A percentile compares a stretch with the other conserved stretches of the same genome.
phyloP scores from a whole-genome alignment of 2,329 filamentous ascomycete species.

The Ophiostoma novo-ulmi region DNA sequence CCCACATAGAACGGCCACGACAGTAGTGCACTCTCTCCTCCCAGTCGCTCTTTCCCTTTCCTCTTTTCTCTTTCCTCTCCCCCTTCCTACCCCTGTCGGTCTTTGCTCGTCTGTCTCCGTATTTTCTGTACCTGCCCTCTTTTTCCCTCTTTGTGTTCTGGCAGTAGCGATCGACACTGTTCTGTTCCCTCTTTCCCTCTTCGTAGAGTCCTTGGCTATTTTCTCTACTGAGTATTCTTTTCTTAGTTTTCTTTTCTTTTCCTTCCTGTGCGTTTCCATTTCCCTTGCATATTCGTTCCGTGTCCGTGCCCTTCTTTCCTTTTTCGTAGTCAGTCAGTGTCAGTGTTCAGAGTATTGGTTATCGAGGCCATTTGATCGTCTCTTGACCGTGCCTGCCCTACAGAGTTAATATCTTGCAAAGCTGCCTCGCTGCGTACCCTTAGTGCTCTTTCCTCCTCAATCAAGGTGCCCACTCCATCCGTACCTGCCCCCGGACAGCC shows the following conservation, averaged over 20 bases:
- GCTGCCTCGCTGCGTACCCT: not conserved
- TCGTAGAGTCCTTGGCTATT: no score
- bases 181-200: constrained; percentile 3
- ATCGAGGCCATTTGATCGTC: no score
- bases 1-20: constrained; percentile 11
- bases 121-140: constrained; percentile 18
- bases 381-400: not conserved
- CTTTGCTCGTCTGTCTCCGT: constrained; percentile 12
- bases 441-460: not conserved
- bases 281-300: not conserved
- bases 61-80: not conserved
- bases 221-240: not conserved
- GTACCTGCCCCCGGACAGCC: not conserved
- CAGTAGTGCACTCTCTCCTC: constrained; percentile 2
- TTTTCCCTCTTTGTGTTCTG: not conserved
- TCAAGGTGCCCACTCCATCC: not conserved
- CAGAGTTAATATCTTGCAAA: not conserved
- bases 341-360: no score
- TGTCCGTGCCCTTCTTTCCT: constrained; percentile 14
- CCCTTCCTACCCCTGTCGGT: constrained; percentile 8
- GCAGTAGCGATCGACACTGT: constrained; percentile 12
- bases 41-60: not conserved
- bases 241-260: not conserved
- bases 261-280: constrained; percentile 1
- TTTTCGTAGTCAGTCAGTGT: not conserved